phyloP scores from a whole-genome alignment of 257 asterid species.

The Solanum boliviense region DNA sequence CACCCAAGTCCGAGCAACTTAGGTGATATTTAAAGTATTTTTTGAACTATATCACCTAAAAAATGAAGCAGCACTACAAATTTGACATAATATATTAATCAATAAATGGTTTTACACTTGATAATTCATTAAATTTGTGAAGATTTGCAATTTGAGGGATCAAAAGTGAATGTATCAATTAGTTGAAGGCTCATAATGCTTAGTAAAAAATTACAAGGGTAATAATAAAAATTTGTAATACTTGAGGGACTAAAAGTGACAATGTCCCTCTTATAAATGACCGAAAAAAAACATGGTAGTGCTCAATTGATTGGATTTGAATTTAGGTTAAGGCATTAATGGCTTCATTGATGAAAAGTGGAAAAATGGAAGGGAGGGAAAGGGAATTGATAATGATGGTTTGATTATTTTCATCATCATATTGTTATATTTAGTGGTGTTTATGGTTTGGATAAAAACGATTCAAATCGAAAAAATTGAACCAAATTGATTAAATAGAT shows the following conservation, averaged over 20 bases:
- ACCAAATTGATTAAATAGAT: too few relatives aligned
- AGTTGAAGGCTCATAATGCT: background rate
- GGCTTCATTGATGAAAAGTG: background rate
- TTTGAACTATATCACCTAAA: background rate
- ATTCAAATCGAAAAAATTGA: fast-evolving
- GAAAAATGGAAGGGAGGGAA: background rate
- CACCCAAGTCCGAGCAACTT: background rate
- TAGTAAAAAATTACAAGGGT: background rate
- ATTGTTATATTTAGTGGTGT: background rate
- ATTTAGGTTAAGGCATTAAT: background rate
- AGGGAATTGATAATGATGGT: background rate
- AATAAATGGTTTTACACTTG: background rate
- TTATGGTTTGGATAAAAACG: too few relatives aligned
- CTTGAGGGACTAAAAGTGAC: background rate
- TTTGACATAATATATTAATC: background rate
- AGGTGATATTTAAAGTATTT: background rate
- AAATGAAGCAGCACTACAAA: background rate
- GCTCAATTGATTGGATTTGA: background rate
- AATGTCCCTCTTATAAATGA: background rate
- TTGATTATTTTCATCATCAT: background rate
- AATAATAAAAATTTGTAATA: too few relatives aligned
- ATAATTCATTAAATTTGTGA: background rate
- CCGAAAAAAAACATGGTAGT: too few relatives aligned
- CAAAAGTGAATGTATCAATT: background rate
- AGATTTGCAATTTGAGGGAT: background rate